Conservation (phyloP, 768 basidiomycete genomes). For the Phanerochaete carnosa region DNA sequence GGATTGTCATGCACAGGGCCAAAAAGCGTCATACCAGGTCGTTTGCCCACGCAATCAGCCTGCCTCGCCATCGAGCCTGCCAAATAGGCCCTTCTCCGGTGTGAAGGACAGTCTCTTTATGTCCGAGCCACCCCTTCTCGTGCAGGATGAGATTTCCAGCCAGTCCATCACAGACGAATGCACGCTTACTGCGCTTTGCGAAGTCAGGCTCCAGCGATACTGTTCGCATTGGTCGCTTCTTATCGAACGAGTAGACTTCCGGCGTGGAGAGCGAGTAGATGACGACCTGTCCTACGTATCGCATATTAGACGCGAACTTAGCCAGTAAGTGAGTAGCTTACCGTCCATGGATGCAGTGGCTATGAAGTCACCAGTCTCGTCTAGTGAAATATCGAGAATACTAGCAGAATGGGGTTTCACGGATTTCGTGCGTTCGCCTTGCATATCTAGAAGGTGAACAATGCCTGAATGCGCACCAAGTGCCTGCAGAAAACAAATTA, state of each 20-base stretch:
- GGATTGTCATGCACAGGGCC: neutral
- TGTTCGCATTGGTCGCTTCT: slow-evolving; percentile 89
- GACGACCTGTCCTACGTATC: slow-evolving; percentile 76
- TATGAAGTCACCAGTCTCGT: slow-evolving; percentile 82
- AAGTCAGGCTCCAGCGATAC: slow-evolving; percentile 91
- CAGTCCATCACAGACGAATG: slow-evolving; percentile 90
- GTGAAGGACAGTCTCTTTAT: slow-evolving; percentile 84
- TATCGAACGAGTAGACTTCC: slow-evolving; percentile 83
- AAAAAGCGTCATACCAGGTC: slow-evolving; percentile 60
- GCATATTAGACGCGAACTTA: neutral
- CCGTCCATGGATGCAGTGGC: slow-evolving; percentile 94
- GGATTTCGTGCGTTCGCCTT: slow-evolving; percentile 81
- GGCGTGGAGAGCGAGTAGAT: slow-evolving; percentile 77
- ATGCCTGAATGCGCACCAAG: slow-evolving; percentile 93
- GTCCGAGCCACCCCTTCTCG: slow-evolving; percentile 96
- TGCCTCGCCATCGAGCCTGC: slow-evolving; percentile 83
- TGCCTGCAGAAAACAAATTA: slow-evolving; percentile 45
- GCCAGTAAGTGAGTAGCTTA: slow-evolving; percentile 34
- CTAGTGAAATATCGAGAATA: slow-evolving; percentile 80
- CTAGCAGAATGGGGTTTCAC: slow-evolving; percentile 90
- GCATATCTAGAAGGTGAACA: slow-evolving; percentile 77
- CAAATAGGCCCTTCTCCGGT: slow-evolving; percentile 92
- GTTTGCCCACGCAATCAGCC: slow-evolving; percentile 94
- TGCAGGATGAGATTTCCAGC: slow-evolving; percentile 82
- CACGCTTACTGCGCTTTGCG: slow-evolving; percentile 68